Percentiles rank a stretch among this genome's conserved stretches.
phyloP scores from a whole-genome alignment of 805 yeast species.

The Lachancea mirantina region DNA sequence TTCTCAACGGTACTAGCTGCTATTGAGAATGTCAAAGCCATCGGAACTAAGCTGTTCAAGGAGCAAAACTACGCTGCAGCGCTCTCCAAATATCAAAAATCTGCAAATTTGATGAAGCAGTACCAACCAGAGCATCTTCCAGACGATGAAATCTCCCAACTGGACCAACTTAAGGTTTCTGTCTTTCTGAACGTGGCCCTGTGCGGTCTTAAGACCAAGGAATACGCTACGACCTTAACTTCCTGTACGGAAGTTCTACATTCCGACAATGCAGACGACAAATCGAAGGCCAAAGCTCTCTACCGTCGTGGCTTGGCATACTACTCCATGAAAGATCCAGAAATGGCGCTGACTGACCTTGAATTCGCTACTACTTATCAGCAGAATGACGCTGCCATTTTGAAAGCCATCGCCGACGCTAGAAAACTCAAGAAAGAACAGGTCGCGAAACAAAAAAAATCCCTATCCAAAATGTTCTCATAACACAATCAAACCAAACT shows the following conservation, averaged over 20 bases:
- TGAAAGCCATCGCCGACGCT: slow-evolving; percentile 56
- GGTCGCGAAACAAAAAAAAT: slow-evolving; percentile 63
- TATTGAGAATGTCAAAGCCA: slow-evolving; percentile 55
- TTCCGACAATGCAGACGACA: slow-evolving; percentile 49
- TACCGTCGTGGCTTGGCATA: slow-evolving; percentile 82
- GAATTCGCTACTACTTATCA: slow-evolving; percentile 55
- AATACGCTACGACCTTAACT: slow-evolving; percentile 46
- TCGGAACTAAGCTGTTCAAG: slow-evolving; percentile 74
- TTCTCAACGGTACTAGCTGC: slow-evolving; percentile 66
- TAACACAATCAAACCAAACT: slow-evolving; percentile 10
- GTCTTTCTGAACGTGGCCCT: slow-evolving; percentile 68
- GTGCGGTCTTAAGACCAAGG: slow-evolving; percentile 57
- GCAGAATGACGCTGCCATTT: slow-evolving; percentile 68
- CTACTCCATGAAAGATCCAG: slow-evolving; percentile 55
- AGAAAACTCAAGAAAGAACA: slow-evolving; percentile 45
- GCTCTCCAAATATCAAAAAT: slow-evolving; percentile 63
- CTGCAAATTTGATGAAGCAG: slow-evolving; percentile 59
- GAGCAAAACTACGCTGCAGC: slow-evolving; percentile 52
- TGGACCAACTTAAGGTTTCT: slow-evolving; percentile 53
- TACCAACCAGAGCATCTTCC: slow-evolving; percentile 54
- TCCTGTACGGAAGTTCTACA: slow-evolving; percentile 64
- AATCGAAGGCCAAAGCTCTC: slow-evolving; percentile 74
- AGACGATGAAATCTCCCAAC: slow-evolving; percentile 43
- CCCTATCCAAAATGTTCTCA: slow-evolving; percentile 61
- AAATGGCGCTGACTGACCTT: slow-evolving; percentile 58